Conservation (phyloP, 306 rosid species). For the Cicer cuneatum region DNA sequence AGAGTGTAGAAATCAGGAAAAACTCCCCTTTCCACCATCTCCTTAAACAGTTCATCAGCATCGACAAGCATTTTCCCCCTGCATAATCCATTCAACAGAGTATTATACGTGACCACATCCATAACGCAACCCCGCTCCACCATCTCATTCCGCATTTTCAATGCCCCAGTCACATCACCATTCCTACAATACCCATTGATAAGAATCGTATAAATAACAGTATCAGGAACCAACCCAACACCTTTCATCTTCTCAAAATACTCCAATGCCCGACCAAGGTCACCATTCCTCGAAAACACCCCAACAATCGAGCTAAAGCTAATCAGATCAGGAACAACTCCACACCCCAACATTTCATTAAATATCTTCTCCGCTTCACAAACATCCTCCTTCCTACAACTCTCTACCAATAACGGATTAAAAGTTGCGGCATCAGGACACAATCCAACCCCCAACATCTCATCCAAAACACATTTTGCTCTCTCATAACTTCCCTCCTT, state of each 20-base stretch:
- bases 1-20: constrained; percentile 85
- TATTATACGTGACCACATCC: constrained; percentile 82
- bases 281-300: constrained; percentile 68
- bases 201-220: constrained; percentile 82
- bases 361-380: constrained; percentile 71
- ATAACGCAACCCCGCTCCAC: constrained; percentile 67
- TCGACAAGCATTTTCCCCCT: constrained; percentile 73
- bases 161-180: constrained; percentile 68
- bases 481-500: constrained; percentile 62
- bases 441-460: constrained; percentile 69
- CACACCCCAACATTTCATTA: constrained; percentile 59
- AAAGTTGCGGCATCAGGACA: constrained; percentile 73
- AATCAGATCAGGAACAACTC: constrained; percentile 77
- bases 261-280: constrained; percentile 59
- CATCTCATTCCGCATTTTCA: constrained; percentile 79
- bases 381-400: constrained; percentile 67
- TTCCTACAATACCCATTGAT: constrained; percentile 80
- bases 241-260: constrained; percentile 67
- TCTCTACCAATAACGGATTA: constrained; percentile 71
- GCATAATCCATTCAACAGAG: constrained; percentile 82
- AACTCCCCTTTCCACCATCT: constrained; percentile 88
- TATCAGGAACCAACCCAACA: constrained; percentile 79
- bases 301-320: constrained; percentile 76
- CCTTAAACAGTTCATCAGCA: constrained; percentile 71
- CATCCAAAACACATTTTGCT: constrained; percentile 62